Conservation (phyloP, 768 basidiomycete genomes). For the Naematelia aurantialba region DNA sequence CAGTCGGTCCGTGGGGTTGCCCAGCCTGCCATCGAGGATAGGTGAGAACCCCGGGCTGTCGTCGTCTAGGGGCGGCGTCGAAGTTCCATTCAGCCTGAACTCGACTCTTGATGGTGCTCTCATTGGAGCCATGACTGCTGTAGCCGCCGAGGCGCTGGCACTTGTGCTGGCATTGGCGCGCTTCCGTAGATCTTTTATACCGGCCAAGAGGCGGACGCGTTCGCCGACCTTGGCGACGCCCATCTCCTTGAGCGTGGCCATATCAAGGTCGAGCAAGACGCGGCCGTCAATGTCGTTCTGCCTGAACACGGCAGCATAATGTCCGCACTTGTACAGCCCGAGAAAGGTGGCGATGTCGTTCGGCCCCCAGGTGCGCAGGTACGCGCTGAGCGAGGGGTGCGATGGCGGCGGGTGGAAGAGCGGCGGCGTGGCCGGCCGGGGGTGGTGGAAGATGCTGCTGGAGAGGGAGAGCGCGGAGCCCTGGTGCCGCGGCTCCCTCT, state of each 20-base stretch:
- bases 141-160: background rate
- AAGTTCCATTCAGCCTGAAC: conserved; percentile 28
- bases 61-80: conserved; percentile 25
- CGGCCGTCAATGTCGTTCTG: conserved; percentile 88
- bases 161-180: conserved; percentile 56
- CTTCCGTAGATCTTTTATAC: conserved; percentile 72
- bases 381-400: conserved; percentile 31
- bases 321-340: conserved; percentile 66
- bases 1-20: background rate
- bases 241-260: conserved; percentile 82
- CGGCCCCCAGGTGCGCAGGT: conserved; percentile 48
- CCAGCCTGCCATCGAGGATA: background rate
- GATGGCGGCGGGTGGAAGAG: conserved; percentile 28
- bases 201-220: conserved; percentile 77
- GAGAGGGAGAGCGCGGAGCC: conserved; percentile 17
- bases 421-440: conserved; percentile 37
- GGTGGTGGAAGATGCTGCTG: conserved; percentile 19
- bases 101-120: conserved; percentile 28
- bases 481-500: conserved; percentile 12
- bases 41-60: background rate
- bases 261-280: conserved; percentile 86
- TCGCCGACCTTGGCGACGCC: conserved; percentile 86
- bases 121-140: conserved; percentile 20
- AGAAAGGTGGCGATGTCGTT: conserved; percentile 66
- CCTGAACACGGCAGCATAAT: conserved; percentile 66